phyloP scores from a whole-genome alignment of 345 rosid genomes.

The Arabis hirsuta region DNA sequence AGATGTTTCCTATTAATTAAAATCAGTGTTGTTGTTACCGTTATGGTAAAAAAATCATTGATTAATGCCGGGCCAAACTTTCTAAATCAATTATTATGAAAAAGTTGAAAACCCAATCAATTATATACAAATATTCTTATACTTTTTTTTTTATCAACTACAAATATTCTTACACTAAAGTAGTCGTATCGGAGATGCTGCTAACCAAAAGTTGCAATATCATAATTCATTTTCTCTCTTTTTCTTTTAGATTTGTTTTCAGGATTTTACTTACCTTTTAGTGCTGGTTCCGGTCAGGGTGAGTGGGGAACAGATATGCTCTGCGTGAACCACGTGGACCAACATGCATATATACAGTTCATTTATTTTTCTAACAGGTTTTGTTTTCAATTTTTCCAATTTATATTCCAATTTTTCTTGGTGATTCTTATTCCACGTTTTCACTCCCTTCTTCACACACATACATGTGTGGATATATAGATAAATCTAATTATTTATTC shows the following conservation, averaged over 20 bases:
- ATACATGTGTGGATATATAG: no score
- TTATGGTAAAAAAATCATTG: constrained; percentile 24
- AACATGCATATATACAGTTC: constrained; percentile 42
- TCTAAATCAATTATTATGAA: constrained; percentile 33
- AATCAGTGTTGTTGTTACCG: constrained; percentile 28
- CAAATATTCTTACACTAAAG: constrained; percentile 4
- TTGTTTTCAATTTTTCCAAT: neutral
- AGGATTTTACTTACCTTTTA: constrained; percentile 23
- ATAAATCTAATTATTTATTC: neutral
- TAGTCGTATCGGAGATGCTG: constrained; percentile 28
- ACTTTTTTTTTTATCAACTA: neutral
- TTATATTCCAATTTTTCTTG: neutral
- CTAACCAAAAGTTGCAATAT: constrained; percentile 26
- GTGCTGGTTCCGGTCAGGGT: constrained; percentile 42
- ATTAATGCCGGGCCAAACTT: constrained; percentile 15
- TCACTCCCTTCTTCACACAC: constrained; percentile 13
- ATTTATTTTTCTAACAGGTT: constrained; percentile 31
- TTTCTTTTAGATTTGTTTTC: constrained; percentile 32
- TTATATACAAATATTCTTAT: constrained; percentile 15
- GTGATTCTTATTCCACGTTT: constrained; percentile 34
- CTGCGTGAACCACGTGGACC: constrained; percentile 48
- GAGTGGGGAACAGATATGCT: constrained; percentile 45
- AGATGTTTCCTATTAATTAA: neutral
- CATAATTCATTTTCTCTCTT: neutral
- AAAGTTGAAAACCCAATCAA: constrained; percentile 24